Evolutionary conservation across 176 grass and related monocot genomes (phyloP).

Genomic region (Urochloa ruziziensis): DNA sequence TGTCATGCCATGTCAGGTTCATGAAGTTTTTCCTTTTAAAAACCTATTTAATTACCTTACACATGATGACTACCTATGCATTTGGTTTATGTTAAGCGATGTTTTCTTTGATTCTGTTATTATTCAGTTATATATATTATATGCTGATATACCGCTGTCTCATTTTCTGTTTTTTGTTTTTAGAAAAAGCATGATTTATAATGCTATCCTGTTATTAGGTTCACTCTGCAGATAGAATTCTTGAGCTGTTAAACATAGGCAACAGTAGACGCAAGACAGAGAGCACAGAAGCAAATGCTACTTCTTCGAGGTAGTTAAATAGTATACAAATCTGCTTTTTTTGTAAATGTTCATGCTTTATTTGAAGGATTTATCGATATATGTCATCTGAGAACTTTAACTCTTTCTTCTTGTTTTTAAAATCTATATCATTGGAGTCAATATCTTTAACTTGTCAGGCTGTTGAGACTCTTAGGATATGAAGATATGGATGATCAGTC

Average conservation of each 20-base stretch:
- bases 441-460: conserved; percentile 1
- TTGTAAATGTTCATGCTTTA: not conserved
- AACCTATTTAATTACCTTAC: not conserved
- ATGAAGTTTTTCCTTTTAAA: not conserved
- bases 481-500: not conserved
- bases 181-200: not conserved
- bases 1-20: not conserved
- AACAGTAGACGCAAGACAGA: conserved; percentile 97
- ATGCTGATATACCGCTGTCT: not conserved
- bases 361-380: not conserved
- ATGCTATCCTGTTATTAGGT: conserved; percentile 50
- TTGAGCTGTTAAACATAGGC: conserved; percentile 97
- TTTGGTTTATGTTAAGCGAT: not conserved
- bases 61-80: not conserved
- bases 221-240: conserved; percentile 95
- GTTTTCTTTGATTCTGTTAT: not conserved
- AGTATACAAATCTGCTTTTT: not conserved
- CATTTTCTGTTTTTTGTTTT: not conserved
- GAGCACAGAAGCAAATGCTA: conserved; percentile 92
- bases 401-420: not conserved
- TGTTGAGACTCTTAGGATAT: not conserved
- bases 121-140: not conserved
- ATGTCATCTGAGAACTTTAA: not conserved
- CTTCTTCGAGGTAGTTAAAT: conserved; percentile 82
- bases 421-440: not conserved